Conservation (phyloP, 441 rosid genomes). For the Populus hybrid region DNA sequence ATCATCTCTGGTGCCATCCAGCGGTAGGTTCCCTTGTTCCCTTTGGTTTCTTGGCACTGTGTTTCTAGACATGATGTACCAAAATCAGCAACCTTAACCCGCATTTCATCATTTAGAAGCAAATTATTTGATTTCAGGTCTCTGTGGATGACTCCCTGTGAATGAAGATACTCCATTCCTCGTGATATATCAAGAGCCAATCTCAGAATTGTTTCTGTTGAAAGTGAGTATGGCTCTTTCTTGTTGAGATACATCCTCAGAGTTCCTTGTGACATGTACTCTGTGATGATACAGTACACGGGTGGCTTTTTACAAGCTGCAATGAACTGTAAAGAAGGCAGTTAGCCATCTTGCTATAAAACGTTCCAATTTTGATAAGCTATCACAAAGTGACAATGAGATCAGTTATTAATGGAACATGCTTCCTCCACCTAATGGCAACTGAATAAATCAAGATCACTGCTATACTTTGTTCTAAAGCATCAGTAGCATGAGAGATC, state of each 20-base stretch:
- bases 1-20: conserved; percentile 99
- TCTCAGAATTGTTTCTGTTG: conserved; percentile 80
- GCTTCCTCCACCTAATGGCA: background rate
- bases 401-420: background rate
- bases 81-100: conserved; percentile 94
- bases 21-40: conserved; percentile 93
- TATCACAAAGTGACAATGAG: background rate
- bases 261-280: conserved; percentile 98
- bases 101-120: conserved; percentile 88
- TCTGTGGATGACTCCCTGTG: conserved; percentile 93
- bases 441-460: conserved; percentile 6
- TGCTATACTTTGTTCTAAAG: background rate
- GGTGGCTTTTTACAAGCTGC: conserved; percentile 98
- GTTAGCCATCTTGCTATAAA: conserved; percentile 17
- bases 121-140: conserved; percentile 91
- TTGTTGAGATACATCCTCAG: conserved; percentile 96
- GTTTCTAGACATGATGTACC: conserved; percentile 94
- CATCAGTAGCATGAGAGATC: background rate
- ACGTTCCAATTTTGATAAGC: background rate
- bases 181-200: conserved; percentile 91
- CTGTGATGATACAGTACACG: conserved; percentile 92
- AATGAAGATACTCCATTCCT: conserved; percentile 99
- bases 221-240: conserved; percentile 89
- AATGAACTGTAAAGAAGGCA: conserved; percentile 63
- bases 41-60: conserved; percentile 80